Evolutionary conservation across 1,284 basidiomycete species (phyloP), one percentile per base, ranked within the genome.

Genomic region (Boletus chippewaensis): DNA sequence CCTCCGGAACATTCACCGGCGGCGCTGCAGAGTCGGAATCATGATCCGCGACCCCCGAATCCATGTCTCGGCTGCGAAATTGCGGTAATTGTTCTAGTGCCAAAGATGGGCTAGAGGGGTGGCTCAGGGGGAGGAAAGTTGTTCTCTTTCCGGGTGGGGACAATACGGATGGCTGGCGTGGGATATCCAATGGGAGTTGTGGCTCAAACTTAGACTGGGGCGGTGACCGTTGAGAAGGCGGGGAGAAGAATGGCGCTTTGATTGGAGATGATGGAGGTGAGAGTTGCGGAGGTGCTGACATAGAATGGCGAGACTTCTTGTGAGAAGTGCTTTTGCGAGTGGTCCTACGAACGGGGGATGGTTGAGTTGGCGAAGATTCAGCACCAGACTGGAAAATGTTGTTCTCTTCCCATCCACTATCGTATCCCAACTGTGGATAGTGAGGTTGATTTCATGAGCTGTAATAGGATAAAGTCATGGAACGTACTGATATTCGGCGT

Each of bases 361-460:
- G 80, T 20, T 82, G 79, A 8, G 65, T 65, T 13, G 87, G 87
- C 16, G 87, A 86, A 12, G 83, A 85, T 61, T 89, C 87, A 4
- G 82, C 83, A 24, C 87, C 87, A 12, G 85, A 88, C 62, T 90
- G 87, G 65, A 90, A 90, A 36, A 89, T 79, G 55, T 90, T 90
- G 59, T 87, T 87, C 59, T 90, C 87, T 62, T 90, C 87, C 87
- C 87, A 90, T 29, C 85, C 86, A 57, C 87, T 88, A 52, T 88
- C 84, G 28, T 85, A 72, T 24, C 65, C 77, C 52, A 64, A 13
- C 55, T 63, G 18, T 29, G 12, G 34, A 60, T 57, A 11, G 28
- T 16, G 15, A 44, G 15, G n/a, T 50, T 39, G 13, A 36, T 35
- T 36, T 6, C 12, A 38, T 46, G 16, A 44, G 28, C 31, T 34